These are phyloP conservation scores for Elongisporangium undulatum DNA, from an alignment of 352 stramenopile species.

Conservation along the genomic window DNA sequence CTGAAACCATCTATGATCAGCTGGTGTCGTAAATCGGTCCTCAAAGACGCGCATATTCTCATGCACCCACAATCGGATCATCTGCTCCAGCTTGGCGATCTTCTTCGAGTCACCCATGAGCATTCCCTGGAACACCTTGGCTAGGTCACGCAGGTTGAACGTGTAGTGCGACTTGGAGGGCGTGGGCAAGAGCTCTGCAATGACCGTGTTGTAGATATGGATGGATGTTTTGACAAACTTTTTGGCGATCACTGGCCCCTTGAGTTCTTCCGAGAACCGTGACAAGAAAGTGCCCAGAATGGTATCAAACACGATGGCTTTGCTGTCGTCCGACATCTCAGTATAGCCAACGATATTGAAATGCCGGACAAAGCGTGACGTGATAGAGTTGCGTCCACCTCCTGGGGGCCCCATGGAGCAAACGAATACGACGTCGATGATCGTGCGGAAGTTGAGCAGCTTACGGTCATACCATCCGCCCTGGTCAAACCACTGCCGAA, in stretches of 20 bases:
- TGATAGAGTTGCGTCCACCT: conserved; percentile 90
- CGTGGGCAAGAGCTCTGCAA: conserved; percentile 87
- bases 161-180: conserved; percentile 94
- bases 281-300: conserved; percentile 89
- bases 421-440: conserved; percentile 89
- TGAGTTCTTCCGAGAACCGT: conserved; percentile 21
- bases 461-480: conserved; percentile 94
- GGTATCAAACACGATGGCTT: conserved; percentile 90
- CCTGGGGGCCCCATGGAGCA: conserved; percentile 91
- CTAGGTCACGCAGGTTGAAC: conserved; percentile 94
- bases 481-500: conserved; percentile 94
- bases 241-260: conserved; percentile 6
- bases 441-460: conserved; percentile 85
- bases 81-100: conserved; percentile 45
- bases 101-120: conserved; percentile 82
- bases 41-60: conserved; percentile 94
- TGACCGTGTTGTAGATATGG: conserved; percentile 90
- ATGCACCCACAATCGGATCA: conserved; percentile 91
- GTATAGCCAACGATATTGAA: conserved; percentile 94
- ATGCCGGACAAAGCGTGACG: conserved; percentile 86
- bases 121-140: conserved; percentile 92
- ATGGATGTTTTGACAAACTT: conserved; percentile 85
- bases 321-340: conserved; percentile 87
- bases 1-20: conserved; percentile 91
- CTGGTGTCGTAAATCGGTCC: conserved; percentile 89